Conservation (phyloP, 2,329 filamentous ascomycete species). For the Trichothecium roseum region DNA sequence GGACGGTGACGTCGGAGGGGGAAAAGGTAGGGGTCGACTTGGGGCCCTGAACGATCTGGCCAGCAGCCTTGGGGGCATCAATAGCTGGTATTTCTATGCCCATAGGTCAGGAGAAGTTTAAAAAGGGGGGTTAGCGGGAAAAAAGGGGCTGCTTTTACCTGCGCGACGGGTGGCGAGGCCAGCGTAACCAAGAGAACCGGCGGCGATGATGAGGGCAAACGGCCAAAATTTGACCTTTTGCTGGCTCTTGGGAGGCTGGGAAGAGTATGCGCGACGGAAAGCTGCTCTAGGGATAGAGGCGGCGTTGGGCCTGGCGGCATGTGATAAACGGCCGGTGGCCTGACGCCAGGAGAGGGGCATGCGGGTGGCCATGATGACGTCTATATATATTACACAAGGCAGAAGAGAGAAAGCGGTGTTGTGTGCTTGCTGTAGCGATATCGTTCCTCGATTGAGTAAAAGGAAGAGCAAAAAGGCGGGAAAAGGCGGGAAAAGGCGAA, state of each 20-base stretch:
- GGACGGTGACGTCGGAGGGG: constrained; percentile 68
- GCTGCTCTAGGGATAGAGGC: constrained; percentile 3
- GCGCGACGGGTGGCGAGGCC: constrained; percentile 37
- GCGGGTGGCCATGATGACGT: constrained; percentile 19
- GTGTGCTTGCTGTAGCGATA: too few species aligned
- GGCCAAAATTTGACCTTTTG: constrained; percentile 46
- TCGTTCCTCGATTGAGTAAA: too few species aligned
- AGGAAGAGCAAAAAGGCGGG: too few species aligned
- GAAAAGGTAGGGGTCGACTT: constrained; percentile 62
- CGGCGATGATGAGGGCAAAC: constrained; percentile 38
- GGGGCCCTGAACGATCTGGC: constrained; percentile 34
- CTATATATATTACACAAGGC: too few species aligned
- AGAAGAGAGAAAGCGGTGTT: too few species aligned
- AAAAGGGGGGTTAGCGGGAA: background rate
- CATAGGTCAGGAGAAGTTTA: background rate
- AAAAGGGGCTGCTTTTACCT: constrained; percentile 21
- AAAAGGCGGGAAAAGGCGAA: too few species aligned
- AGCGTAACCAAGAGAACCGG: constrained; percentile 38
- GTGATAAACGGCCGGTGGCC: constrained; percentile 9
- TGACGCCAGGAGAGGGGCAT: constrained; percentile 16
- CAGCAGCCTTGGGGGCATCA: constrained; percentile 26
- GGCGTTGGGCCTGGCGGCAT: constrained; percentile 2
- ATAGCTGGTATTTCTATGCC: constrained; percentile 27
- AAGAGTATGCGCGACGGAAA: constrained; percentile 29
- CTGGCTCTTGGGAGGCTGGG: constrained; percentile 22